Percentiles rank a stretch among this genome's conserved stretches.
Evolutionary conservation across 106 monocot species (phyloP).

Genomic region (Apostasia shenzhenica): DNA sequence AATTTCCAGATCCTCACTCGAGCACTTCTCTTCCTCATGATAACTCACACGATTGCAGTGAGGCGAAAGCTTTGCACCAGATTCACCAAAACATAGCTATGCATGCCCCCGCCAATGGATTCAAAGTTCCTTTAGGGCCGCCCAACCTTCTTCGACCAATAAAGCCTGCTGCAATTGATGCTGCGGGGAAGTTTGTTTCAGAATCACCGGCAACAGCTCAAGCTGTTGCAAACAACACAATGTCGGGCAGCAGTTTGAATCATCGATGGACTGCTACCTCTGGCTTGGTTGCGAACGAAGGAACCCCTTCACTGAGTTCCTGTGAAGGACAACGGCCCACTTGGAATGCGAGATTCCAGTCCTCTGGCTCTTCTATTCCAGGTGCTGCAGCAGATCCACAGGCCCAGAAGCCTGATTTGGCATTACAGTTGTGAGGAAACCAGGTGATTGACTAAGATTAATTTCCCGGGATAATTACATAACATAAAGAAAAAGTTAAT

Average conservation of each 20-base stretch:
- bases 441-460: neutral
- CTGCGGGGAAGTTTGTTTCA: neutral
- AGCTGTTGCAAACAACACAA: neutral
- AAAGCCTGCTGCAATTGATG: no score
- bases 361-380: conserved; percentile 30
- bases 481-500: no score
- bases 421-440: conserved; percentile 53
- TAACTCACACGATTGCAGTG: neutral
- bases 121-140: conserved; percentile 7
- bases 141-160: no score
- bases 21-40: conserved; percentile 4
- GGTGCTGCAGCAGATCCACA: conserved; percentile 18
- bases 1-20: neutral
- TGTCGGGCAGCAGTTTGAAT: neutral
- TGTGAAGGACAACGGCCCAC: conserved; percentile 18
- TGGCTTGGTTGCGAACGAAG: neutral
- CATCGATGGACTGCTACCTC: neutral
- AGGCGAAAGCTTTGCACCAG: conserved; percentile 6
- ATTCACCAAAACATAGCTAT: conserved; percentile 14
- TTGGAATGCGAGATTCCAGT: conserved; percentile 45
- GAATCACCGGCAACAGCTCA: neutral
- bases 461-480: no score
- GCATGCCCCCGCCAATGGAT: conserved; percentile 25
- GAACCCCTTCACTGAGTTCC: neutral
- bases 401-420: conserved; percentile 59